These are phyloP conservation scores for Hygrophoropsis aurantiaca DNA, from an alignment of 768 basidiomycete genomes.

Conservation along the genomic window DNA sequence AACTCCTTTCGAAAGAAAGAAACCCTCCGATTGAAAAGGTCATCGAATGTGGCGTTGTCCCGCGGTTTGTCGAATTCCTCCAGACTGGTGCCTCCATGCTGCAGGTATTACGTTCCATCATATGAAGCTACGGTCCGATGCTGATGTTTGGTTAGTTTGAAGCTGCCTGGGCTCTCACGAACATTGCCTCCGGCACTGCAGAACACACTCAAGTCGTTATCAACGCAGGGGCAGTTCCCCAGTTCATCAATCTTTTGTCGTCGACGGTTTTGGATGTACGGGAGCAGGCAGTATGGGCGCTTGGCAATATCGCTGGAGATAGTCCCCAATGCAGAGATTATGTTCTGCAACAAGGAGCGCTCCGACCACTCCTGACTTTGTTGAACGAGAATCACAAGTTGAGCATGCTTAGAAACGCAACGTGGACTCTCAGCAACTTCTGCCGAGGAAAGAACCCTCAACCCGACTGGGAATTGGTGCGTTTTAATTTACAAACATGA, in stretches of 20 bases:
- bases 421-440: slow-evolving; percentile 99
- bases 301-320: slow-evolving; percentile 99
- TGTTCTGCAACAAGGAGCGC: slow-evolving; percentile 89
- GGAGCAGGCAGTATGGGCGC: slow-evolving; percentile 99
- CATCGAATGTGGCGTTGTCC: slow-evolving; percentile 95
- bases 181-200: slow-evolving; percentile 97
- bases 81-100: slow-evolving; percentile 78
- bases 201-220: slow-evolving; percentile 99
- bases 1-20: slow-evolving; percentile 98
- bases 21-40: slow-evolving; percentile 99
- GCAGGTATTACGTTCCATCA: slow-evolving; percentile 50
- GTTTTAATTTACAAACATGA: slow-evolving; percentile 24
- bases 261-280: slow-evolving; percentile 95
- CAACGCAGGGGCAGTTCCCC: slow-evolving; percentile 88
- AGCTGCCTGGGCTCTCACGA: slow-evolving; percentile 97
- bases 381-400: slow-evolving; percentile 97
- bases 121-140: slow-evolving; percentile 7
- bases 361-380: slow-evolving; percentile 86
- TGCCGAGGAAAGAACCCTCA: slow-evolving; percentile 98
- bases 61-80: slow-evolving; percentile 95
- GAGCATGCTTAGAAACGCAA: slow-evolving; percentile 97
- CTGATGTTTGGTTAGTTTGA: slow-evolving; percentile 64
- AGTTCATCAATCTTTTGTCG: slow-evolving; percentile 95
- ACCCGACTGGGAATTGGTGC: slow-evolving; percentile 94
- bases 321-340: slow-evolving; percentile 97